phyloP scores from a whole-genome alignment of 345 rosid species.

The Citrus maxima region DNA sequence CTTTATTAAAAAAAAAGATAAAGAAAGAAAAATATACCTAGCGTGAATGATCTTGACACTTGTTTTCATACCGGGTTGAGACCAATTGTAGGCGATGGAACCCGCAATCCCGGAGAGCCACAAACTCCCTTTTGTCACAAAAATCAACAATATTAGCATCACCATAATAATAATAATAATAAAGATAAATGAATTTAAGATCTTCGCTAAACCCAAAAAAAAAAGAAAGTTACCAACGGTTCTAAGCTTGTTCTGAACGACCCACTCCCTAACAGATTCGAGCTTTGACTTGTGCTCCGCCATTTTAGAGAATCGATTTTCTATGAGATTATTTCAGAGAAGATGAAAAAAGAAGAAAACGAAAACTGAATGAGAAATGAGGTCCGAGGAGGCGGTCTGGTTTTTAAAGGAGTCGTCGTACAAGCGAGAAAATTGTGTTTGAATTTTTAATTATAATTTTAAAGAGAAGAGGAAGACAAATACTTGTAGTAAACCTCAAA shows the following conservation, averaged over 20 bases:
- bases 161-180: not conserved
- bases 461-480: not conserved
- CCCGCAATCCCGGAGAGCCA: constrained; percentile 92
- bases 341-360: not conserved
- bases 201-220: not conserved
- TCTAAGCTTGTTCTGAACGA: constrained; percentile 84
- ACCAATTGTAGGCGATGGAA: constrained; percentile 92
- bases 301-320: constrained; percentile 31
- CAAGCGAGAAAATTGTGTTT: not conserved
- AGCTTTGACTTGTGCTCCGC: constrained; percentile 61
- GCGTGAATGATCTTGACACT: constrained; percentile 97
- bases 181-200: not conserved
- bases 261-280: constrained; percentile 70
- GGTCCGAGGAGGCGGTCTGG: not conserved
- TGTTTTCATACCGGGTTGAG: constrained; percentile 91
- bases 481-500: not conserved
- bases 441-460: no score
- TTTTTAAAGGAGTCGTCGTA: not conserved
- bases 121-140: constrained; percentile 53
- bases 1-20: no score
- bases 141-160: not conserved
- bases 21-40: constrained; percentile 37
- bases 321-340: not conserved
- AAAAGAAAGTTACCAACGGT: constrained; percentile 61
- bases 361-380: no score